Percentiles rank a stretch among this genome's conserved stretches.
Evolutionary conservation across 176 grass and related monocot species (phyloP).

Genomic region (Aegilops tauschii): DNA sequence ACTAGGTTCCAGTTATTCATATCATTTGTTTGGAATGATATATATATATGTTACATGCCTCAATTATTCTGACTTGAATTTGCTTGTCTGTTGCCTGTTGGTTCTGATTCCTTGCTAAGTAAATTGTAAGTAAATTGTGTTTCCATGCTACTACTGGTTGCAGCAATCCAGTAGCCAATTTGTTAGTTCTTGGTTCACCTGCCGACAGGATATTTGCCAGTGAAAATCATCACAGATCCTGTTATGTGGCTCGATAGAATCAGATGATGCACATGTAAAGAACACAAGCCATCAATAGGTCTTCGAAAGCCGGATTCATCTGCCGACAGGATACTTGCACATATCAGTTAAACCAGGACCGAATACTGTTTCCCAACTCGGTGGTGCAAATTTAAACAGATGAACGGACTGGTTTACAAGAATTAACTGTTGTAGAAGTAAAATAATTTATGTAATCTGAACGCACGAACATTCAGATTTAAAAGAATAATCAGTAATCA

Average conservation of each 20-base stretch:
- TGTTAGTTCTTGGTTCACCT: too few relatives aligned
- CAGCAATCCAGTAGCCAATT: background rate
- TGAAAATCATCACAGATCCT: background rate
- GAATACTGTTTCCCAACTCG: background rate
- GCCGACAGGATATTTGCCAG: background rate
- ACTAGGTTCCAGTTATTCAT: background rate
- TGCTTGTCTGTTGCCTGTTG: background rate
- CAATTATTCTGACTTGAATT: background rate
- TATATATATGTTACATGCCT: background rate
- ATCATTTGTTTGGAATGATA: background rate
- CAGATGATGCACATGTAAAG: background rate
- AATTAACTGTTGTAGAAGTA: background rate
- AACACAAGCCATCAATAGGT: background rate
- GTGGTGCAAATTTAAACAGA: background rate
- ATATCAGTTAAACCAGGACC: background rate
- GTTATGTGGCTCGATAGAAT: background rate
- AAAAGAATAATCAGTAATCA: conserved; percentile 26
- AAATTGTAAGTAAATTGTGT: too few relatives aligned
- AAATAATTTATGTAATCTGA: background rate
- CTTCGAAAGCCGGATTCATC: background rate
- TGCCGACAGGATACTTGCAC: background rate
- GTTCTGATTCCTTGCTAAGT: background rate
- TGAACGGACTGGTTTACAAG: background rate
- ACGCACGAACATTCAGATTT: background rate
- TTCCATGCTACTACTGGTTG: too few relatives aligned